Evolutionary conservation across 192 early-diverging fungal species (phyloP).

Genomic region (Coemansia sp.): DNA sequence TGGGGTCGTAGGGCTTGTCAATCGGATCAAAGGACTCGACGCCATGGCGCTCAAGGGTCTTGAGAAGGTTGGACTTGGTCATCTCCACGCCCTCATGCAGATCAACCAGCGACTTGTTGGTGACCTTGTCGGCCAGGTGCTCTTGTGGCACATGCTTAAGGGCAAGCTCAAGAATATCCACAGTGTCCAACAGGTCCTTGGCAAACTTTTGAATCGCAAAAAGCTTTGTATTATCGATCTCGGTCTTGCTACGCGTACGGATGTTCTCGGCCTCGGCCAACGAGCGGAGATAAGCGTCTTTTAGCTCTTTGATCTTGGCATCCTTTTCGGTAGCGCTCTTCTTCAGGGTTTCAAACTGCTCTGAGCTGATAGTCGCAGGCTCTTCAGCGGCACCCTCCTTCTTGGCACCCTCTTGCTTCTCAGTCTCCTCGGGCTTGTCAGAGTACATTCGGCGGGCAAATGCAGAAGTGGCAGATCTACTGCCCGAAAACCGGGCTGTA

Average conservation of each 20-base stretch:
- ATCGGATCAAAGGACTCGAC: constrained; percentile 78
- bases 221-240: constrained; percentile 74
- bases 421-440: constrained; percentile 23
- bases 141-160: constrained; percentile 83
- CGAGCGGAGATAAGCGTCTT: constrained; percentile 86
- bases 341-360: constrained; percentile 38
- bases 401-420: constrained; percentile 11
- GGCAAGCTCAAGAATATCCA: constrained; percentile 88
- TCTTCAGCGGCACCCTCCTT: constrained; percentile 9
- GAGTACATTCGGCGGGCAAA: constrained; percentile 37
- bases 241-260: constrained; percentile 81
- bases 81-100: constrained; percentile 86
- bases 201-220: constrained; percentile 99
- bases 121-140: constrained; percentile 54
- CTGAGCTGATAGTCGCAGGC: constrained; percentile 9
- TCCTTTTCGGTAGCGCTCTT: constrained; percentile 45
- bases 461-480: constrained; percentile 3
- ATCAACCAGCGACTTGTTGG: constrained; percentile 67
- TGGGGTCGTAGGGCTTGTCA: constrained; percentile 92
- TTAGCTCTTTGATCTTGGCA: constrained; percentile 55
- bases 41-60: constrained; percentile 84
- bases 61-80: constrained; percentile 84
- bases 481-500: not conserved
- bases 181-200: constrained; percentile 90
- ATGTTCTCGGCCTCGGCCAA: constrained; percentile 98